Conservation (phyloP, 441 rosid species). For the Eruca vesicaria region DNA sequence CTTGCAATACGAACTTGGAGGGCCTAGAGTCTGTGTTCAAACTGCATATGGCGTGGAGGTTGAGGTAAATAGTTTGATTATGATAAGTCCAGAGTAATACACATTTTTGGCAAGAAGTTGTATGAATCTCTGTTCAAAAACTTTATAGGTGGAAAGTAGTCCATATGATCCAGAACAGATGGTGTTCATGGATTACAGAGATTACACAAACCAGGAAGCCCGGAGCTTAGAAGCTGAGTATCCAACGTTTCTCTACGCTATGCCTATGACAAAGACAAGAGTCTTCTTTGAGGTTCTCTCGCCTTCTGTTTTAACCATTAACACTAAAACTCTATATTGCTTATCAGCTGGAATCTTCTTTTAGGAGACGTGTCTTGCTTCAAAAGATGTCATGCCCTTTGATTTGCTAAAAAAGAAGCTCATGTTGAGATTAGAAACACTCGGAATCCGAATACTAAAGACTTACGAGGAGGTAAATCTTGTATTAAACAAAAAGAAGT, state of each 20-base stretch:
- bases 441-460: slow-evolving; percentile 69
- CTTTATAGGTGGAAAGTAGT: slow-evolving; percentile 75
- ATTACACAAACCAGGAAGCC: slow-evolving; percentile 53
- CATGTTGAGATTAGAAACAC: slow-evolving; percentile 69
- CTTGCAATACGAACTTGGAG: slow-evolving; percentile 91
- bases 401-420: slow-evolving; percentile 79
- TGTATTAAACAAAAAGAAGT: not conserved
- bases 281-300: slow-evolving; percentile 83
- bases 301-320: not conserved
- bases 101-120: too few species aligned
- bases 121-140: slow-evolving; percentile 5
- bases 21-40: slow-evolving; percentile 91
- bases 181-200: slow-evolving; percentile 99
- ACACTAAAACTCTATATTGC: slow-evolving; percentile 5
- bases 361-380: slow-evolving; percentile 97
- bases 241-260: slow-evolving; percentile 90
- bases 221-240: slow-evolving; percentile 59
- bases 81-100: not conserved
- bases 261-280: slow-evolving; percentile 85
- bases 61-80: slow-evolving; percentile 65
- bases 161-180: slow-evolving; percentile 91
- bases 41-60: slow-evolving; percentile 97
- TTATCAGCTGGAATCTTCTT: slow-evolving; percentile 23
- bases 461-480: slow-evolving; percentile 77
- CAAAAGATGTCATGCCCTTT: slow-evolving; percentile 88